phyloP scores from a whole-genome alignment of 352 stramenopile genomes.

The Detonula confervacea region DNA sequence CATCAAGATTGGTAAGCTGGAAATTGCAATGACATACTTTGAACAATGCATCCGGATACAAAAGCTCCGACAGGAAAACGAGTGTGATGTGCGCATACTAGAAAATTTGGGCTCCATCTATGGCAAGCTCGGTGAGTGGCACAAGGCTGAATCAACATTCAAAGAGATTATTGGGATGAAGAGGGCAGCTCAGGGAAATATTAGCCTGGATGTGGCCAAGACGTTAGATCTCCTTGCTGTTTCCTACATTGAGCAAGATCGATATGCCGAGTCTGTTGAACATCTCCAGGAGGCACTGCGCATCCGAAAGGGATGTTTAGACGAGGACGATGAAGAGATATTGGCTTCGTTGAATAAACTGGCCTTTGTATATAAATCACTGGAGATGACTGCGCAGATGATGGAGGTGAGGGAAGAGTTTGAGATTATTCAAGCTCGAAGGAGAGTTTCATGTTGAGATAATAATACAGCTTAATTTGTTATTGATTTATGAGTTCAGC shows the following conservation, averaged over 20 bases:
- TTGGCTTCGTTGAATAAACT: constrained; percentile 62
- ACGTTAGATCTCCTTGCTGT: constrained; percentile 60
- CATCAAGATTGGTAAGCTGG: constrained; percentile 57
- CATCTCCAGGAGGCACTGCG: constrained; percentile 56
- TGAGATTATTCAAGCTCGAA: constrained; percentile 46
- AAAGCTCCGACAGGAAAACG: constrained; percentile 39
- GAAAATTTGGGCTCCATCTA: constrained; percentile 66
- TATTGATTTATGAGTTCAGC: constrained; percentile 8
- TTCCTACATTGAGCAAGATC: constrained; percentile 65
- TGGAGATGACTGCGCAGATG: constrained; percentile 59
- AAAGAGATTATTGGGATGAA: constrained; percentile 52
- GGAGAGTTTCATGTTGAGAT: constrained; percentile 19
- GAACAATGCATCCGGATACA: constrained; percentile 59
- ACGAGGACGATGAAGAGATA: constrained; percentile 49
- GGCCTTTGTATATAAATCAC: constrained; percentile 60
- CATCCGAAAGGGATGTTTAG: constrained; percentile 51
- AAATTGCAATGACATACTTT: constrained; percentile 61
- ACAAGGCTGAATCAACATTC: constrained; percentile 55
- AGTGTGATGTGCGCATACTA: constrained; percentile 46
- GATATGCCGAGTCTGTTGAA: constrained; percentile 50
- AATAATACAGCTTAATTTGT: constrained; percentile 9
- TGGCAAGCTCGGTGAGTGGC: constrained; percentile 60
- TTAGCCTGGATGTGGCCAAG: constrained; percentile 51
- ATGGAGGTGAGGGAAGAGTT: constrained; percentile 48
- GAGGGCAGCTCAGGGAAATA: constrained; percentile 34